Percentiles rank a stretch among this genome's conserved stretches.
Conservation (phyloP, 2,329 filamentous ascomycete species). For the Colletotrichum viniferum region DNA sequence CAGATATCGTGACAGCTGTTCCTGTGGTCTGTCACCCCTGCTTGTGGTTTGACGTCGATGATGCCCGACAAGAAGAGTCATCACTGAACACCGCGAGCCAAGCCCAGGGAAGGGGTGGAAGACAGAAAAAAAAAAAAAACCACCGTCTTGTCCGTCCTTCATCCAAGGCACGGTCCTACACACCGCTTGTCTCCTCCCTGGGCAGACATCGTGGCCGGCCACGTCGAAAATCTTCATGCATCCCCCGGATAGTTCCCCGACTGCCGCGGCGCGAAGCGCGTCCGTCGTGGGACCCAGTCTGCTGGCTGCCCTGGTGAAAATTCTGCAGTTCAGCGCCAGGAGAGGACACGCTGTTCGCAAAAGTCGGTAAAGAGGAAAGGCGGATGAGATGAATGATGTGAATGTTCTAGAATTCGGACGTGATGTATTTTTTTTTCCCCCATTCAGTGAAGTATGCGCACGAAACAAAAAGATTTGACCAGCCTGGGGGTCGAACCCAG, state of each 20-base stretch:
- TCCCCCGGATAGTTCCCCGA: not conserved
- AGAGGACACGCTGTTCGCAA: not conserved
- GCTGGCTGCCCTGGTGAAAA: not conserved
- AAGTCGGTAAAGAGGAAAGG: not conserved
- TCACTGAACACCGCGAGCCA: not conserved
- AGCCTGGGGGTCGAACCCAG: slow-evolving; percentile 22
- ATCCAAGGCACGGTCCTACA: not conserved
- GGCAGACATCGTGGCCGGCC: not conserved
- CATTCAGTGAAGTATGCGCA: not conserved
- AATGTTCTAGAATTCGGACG: not conserved
- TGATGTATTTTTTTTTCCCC: not conserved
- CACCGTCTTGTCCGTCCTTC: not conserved
- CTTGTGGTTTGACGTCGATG: not conserved
- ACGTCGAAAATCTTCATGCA: not conserved
- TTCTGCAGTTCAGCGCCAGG: not conserved
- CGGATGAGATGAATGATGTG: not conserved
- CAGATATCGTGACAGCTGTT: not conserved
- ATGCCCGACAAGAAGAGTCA: not conserved
- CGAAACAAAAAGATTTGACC: not conserved
- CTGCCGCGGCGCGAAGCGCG: not conserved
- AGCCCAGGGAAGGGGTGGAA: not conserved
- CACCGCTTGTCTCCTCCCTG: not conserved
- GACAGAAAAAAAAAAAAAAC: too few species aligned
- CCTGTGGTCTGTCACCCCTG: not conserved
- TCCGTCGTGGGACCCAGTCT: not conserved